Evolutionary conservation across 2,329 filamentous ascomycete species (phyloP), one percentile per base, ranked within the genome.

Genomic region (Nemania sp.): DNA sequence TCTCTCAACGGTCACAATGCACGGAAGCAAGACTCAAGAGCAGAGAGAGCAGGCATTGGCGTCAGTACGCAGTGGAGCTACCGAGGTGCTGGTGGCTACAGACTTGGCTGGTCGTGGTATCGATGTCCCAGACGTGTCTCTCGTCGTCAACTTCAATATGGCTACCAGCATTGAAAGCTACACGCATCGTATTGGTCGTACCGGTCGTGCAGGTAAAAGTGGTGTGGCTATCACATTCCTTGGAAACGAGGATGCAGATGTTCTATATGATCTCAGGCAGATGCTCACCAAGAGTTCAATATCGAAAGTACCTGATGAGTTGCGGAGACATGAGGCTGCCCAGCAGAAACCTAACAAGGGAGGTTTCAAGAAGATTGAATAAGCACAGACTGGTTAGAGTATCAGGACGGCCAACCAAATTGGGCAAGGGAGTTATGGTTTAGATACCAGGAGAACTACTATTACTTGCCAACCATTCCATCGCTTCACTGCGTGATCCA

Each of bases 81-180:
- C 89, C 0, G 88, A 96, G 59, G 90, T 99, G 1, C 83, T 99
- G 31, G 94, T 99, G 47, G 94, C 94, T 1, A 99, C 94, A 1
- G 94, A 99, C 75, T 78, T 99, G 52, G 94, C 94, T 1, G 94
- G 93, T 59, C 86, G 94, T 78, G 94, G 94, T 90, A 97, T 99
- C 71, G 94, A 99, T 73, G 92, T 99, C 3, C 86, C 89, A 0
- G 94, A 97, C 68, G 94, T 99, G 34, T 90, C 84, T 58, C 81
- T 99, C 56, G 94, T 99, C 52, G 82, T 99, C 70, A 99, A 99
- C 77, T 99, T 97, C 83, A 99, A 97, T 79, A 97, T 99, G 94
- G 89, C 94, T 0, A 86, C 77, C 11, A 91, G 80, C 63, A 97
- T 99, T 63, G 94, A 99, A 75, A 88, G 84, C 68, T 99, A 99